Conservation (phyloP, 176 grass and related monocot genomes). For the sorghum (Sorghum bicolor) region Sorghum_bicolor_NCBIv3 NC_012879.2:46310501-46311000, state of each 20-base stretch:
- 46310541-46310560: neutral
- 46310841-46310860: neutral
- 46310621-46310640: neutral
- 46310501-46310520: too few relatives aligned
- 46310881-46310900: neutral
- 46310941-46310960: slow-evolving; percentile 2
- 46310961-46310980: neutral
- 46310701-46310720: neutral
- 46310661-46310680: neutral
- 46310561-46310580: neutral
- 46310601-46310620: neutral
- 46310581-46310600: neutral
- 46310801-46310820: too few relatives aligned
- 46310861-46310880: neutral
- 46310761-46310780: too few relatives aligned
- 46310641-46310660: neutral
- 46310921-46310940: neutral
- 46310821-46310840: neutral
- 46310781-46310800: too few relatives aligned
- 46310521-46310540: fast-evolving
- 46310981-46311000: neutral
- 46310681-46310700: neutral
- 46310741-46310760: too few relatives aligned
- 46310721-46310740: too few relatives aligned
- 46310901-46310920: neutral